Evolutionary conservation across 345 rosid species (phyloP).

Genomic region (Sisymbrium irio): DNA sequence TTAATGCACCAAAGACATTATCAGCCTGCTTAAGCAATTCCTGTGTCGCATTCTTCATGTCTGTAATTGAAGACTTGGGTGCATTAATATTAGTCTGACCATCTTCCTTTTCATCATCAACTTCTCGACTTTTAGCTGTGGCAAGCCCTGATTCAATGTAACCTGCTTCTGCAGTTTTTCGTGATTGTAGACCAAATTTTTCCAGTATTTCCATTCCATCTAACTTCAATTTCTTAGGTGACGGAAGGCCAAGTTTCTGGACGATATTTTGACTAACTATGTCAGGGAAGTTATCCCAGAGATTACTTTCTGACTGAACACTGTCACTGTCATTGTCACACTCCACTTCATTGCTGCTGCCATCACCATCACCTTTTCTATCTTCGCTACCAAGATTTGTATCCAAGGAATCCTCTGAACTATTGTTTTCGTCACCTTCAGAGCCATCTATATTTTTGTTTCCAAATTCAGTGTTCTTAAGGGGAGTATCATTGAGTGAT

Average conservation of each 20-base stretch:
- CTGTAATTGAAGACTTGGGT: conserved; percentile 68
- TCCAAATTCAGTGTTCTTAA: conserved; percentile 37
- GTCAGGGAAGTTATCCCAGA: conserved; percentile 69
- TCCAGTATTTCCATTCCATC: conserved; percentile 70
- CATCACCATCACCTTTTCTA: conserved; percentile 30
- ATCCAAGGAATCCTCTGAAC: conserved; percentile 29
- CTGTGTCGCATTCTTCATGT: conserved; percentile 70
- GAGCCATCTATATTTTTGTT: conserved; percentile 27
- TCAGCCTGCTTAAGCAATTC: conserved; percentile 85
- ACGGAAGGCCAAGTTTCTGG: conserved; percentile 65
- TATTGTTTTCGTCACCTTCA: conserved; percentile 32
- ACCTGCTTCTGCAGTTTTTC: conserved; percentile 65
- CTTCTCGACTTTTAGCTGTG: conserved; percentile 45
- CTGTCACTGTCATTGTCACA: conserved; percentile 34
- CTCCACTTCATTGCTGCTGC: conserved; percentile 25
- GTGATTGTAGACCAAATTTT: conserved; percentile 68
- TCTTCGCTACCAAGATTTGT: conserved; percentile 24
- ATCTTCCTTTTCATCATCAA: conserved; percentile 40
- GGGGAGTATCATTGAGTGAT: conserved; percentile 57
- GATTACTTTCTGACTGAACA: conserved; percentile 44
- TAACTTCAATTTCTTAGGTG: conserved; percentile 67
- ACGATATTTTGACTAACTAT: conserved; percentile 60
- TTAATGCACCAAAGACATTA: conserved; percentile 78
- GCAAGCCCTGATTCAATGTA: conserved; percentile 93
- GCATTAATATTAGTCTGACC: conserved; percentile 30